A percentile compares a stretch with the other conserved stretches of the same genome.
Evolutionary conservation across 495 filamentous ascomycete species (phyloP).

Genomic region (Diplogelasinospora grovesii): DNA sequence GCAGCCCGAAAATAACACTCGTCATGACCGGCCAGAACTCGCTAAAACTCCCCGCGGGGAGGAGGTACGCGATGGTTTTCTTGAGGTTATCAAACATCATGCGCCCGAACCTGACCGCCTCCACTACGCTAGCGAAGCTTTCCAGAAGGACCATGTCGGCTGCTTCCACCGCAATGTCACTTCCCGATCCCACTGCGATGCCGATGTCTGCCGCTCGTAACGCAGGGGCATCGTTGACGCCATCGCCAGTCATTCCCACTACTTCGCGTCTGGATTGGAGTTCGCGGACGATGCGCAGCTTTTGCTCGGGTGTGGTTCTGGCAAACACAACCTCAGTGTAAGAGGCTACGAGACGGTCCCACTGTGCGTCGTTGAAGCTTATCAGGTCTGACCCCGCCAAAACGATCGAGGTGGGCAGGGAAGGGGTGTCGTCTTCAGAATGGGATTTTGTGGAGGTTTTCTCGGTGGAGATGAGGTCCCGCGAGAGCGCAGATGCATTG

Average conservation of each 20-base stretch:
- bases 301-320: constrained; percentile 69
- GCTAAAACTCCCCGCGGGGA: constrained; percentile 59
- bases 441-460: constrained; percentile 3
- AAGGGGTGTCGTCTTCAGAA: not conserved
- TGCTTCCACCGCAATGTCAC: constrained; percentile 68
- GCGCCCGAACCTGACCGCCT: constrained; percentile 60
- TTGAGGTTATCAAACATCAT: constrained; percentile 68
- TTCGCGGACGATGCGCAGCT: constrained; percentile 65
- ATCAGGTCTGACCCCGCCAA: constrained; percentile 55
- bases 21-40: constrained; percentile 69
- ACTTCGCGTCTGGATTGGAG: constrained; percentile 51
- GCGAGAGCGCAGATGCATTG: constrained; percentile 32
- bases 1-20: constrained; percentile 61
- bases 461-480: constrained; percentile 16
- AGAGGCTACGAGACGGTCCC: constrained; percentile 30
- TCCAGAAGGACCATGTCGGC: constrained; percentile 66
- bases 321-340: constrained; percentile 54
- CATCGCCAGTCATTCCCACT: constrained; percentile 61
- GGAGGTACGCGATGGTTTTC: constrained; percentile 65
- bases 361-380: constrained; percentile 40
- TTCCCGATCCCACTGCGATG: constrained; percentile 72
- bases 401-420: constrained; percentile 30
- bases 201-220: constrained; percentile 71
- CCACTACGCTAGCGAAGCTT: constrained; percentile 58
- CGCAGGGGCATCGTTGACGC: constrained; percentile 78